Evolutionary conservation across 345 rosid genomes (phyloP).

Genomic region (Bretschneidera sinensis): DNA sequence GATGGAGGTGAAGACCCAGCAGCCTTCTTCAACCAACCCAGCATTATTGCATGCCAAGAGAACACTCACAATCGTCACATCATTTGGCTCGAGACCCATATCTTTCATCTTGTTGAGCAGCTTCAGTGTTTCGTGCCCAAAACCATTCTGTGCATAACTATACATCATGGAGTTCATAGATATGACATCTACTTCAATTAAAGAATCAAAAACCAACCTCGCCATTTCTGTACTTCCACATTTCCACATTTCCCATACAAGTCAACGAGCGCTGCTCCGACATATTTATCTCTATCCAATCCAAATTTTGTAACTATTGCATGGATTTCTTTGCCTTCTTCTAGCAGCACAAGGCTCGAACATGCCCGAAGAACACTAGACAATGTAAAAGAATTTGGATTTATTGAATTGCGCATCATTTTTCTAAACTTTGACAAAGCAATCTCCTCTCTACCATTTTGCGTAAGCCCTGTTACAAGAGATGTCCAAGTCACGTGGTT

Average conservation of each 20-base stretch:
- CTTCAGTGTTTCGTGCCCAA: constrained; percentile 45
- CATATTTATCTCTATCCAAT: constrained; percentile 42
- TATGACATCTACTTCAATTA: constrained; percentile 48
- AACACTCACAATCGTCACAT: constrained; percentile 47
- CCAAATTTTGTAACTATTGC: constrained; percentile 39
- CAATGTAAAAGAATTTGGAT: constrained; percentile 51
- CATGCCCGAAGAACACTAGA: constrained; percentile 60
- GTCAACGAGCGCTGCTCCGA: constrained; percentile 59
- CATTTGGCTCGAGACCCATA: constrained; percentile 39
- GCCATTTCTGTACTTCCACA: constrained; percentile 55
- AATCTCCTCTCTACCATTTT: constrained; percentile 51
- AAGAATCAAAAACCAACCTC: constrained; percentile 46
- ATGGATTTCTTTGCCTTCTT: constrained; percentile 53
- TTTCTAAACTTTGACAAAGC: constrained; percentile 26
- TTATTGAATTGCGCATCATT: constrained; percentile 35
- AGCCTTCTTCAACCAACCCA: constrained; percentile 61
- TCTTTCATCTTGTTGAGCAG: constrained; percentile 38
- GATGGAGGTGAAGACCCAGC: constrained; percentile 37
- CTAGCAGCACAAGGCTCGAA: constrained; percentile 59
- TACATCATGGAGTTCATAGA: constrained; percentile 67
- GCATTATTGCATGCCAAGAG: constrained; percentile 69
- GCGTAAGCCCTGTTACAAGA: constrained; percentile 49
- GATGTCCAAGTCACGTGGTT: constrained; percentile 57
- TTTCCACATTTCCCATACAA: constrained; percentile 73
- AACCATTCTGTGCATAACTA: constrained; percentile 50